Percentiles rank a stretch among this genome's conserved stretches.
Evolutionary conservation across 192 early-diverging fungal species (phyloP).

Genomic region (Entrophospora sp.): DNA sequence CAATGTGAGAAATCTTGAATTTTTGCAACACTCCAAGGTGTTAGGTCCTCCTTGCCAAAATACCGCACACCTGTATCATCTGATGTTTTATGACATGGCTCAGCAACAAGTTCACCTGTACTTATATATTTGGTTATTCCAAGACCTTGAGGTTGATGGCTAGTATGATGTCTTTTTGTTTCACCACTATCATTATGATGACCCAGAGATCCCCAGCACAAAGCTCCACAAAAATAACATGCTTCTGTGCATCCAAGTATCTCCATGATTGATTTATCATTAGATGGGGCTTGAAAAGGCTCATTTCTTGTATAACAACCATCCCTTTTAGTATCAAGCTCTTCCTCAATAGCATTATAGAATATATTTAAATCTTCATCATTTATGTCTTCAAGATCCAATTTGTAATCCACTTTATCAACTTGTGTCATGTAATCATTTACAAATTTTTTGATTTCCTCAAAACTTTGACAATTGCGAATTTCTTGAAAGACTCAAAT

Average conservation of each 20-base stretch:
- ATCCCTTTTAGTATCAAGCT: background rate
- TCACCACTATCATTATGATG: background rate
- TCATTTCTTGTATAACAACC: background rate
- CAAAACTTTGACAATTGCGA: background rate
- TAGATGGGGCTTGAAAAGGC: background rate
- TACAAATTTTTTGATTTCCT: slow-evolving; percentile 5
- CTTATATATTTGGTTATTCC: background rate
- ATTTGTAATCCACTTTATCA: slow-evolving; percentile 7
- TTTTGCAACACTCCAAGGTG: background rate
- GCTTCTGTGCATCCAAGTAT: background rate
- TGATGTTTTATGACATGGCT: background rate
- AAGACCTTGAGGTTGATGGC: background rate
- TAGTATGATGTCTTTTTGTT: slow-evolving; percentile 2
- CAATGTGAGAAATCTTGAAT: background rate
- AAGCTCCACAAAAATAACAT: slow-evolving; percentile 4
- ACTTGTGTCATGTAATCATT: slow-evolving; percentile 12
- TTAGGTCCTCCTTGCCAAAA: background rate
- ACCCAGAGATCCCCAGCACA: slow-evolving; percentile 10
- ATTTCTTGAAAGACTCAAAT: background rate
- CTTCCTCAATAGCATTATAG: background rate
- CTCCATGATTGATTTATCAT: background rate
- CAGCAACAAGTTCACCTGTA: background rate
- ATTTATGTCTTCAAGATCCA: background rate
- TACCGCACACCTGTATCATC: background rate
- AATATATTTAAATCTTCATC: slow-evolving; percentile 5